Conservation (phyloP, 306 rosid species). For the Cucurbita ficifolia region DNA sequence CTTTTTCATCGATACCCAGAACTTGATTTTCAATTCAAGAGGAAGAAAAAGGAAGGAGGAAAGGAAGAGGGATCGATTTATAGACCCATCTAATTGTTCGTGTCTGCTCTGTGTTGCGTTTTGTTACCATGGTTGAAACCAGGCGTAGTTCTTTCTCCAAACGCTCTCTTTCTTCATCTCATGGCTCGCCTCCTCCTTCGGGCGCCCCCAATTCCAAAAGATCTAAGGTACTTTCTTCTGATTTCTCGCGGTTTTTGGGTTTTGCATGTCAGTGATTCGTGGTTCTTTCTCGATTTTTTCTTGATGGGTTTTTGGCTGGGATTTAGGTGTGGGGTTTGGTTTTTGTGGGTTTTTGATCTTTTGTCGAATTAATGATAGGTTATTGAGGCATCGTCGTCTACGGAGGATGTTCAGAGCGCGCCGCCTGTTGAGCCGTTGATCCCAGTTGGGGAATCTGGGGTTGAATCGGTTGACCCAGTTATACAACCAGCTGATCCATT, state of each 20-base stretch:
- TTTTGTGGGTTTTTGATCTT: constrained; percentile 11
- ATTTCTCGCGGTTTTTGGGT: neutral
- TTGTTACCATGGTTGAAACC: constrained; percentile 73
- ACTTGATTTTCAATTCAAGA: neutral
- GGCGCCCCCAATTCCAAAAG: constrained; percentile 30
- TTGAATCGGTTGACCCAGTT: constrained; percentile 39
- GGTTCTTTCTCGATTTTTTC: neutral
- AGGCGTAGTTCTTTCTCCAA: constrained; percentile 83
- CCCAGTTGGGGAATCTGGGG: constrained; percentile 54
- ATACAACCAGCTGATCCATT: constrained; percentile 60
- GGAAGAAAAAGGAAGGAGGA: neutral
- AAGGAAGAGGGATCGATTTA: neutral
- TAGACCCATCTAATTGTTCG: neutral
- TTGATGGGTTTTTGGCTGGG: neutral
- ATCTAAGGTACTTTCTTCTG: constrained; percentile 44
- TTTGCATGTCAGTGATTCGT: neutral
- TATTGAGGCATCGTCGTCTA: constrained; percentile 49
- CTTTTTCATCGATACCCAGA: neutral
- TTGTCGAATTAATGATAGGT: constrained; percentile 53
- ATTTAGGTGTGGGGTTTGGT: constrained; percentile 15
- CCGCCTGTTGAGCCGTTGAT: constrained; percentile 31
- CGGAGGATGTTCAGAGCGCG: constrained; percentile 27
- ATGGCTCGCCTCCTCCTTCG: constrained; percentile 38
- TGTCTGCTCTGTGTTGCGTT: neutral
- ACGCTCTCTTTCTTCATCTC: constrained; percentile 45